These are phyloP conservation scores for Pseudonitzschia delicatissima DNA, from an alignment of 108 stramenopile species.

Conservation along the genomic window DNA sequence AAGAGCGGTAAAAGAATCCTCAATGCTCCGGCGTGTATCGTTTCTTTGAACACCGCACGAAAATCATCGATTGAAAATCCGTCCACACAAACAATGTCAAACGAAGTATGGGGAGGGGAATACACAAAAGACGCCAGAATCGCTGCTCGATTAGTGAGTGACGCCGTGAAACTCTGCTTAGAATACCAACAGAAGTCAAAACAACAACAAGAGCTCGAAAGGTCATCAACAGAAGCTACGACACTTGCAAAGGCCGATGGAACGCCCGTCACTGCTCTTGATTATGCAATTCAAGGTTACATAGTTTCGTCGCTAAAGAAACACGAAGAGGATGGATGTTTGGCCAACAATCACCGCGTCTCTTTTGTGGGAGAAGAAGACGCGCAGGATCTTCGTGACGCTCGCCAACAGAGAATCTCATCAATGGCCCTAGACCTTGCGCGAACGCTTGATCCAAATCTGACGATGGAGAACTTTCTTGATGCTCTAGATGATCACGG, in stretches of 20 bases:
- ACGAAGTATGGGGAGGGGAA: background rate
- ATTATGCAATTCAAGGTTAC: background rate
- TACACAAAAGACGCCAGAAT: background rate
- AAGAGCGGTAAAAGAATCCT: no score
- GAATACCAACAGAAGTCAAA: background rate
- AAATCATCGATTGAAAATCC: no score
- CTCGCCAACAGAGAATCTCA: background rate
- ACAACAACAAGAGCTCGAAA: background rate
- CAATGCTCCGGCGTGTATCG: no score
- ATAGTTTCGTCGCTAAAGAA: background rate
- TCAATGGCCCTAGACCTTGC: background rate
- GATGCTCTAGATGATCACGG: background rate
- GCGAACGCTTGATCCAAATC: background rate
- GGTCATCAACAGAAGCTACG: background rate
- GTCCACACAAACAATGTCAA: no score
- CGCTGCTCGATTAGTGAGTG: background rate
- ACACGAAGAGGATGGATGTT: background rate
- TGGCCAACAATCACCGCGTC: no score
- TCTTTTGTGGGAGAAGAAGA: no score
- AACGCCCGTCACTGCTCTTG: background rate
- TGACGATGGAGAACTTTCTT: background rate
- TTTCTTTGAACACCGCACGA: no score
- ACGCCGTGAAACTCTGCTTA: background rate
- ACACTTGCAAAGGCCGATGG: background rate
- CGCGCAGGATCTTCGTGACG: background rate